Evolutionary conservation across 192 early-diverging fungal species (phyloP).

Genomic region (Backusella tarrabulga): DNA sequence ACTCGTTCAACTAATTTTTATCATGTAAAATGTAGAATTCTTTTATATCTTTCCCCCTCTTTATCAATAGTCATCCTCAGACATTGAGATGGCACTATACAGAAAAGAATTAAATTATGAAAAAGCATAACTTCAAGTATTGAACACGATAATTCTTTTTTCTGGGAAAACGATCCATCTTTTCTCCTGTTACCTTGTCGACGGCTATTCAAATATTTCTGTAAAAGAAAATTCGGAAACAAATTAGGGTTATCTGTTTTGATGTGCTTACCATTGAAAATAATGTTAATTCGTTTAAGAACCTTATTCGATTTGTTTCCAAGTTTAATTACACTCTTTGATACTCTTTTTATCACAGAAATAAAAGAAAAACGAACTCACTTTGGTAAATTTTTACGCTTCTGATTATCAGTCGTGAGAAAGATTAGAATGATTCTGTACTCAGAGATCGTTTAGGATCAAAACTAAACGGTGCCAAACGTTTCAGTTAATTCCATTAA

Average conservation of each 20-base stretch:
- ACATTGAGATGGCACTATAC: background rate
- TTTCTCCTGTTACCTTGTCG: background rate
- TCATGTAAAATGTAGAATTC: background rate
- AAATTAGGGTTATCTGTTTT: background rate
- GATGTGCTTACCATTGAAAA: background rate
- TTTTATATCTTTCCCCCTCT: background rate
- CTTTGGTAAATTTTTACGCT: background rate
- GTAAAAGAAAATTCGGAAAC: background rate
- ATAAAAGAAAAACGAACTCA: background rate
- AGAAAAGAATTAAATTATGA: background rate
- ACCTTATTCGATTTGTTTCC: background rate
- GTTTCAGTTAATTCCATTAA: background rate
- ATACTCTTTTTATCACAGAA: background rate
- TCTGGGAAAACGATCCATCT: background rate
- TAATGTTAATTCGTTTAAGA: background rate
- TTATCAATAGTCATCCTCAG: background rate
- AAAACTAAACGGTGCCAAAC: background rate
- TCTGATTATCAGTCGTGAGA: background rate
- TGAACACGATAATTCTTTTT: background rate
- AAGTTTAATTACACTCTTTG: background rate
- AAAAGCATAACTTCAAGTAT: background rate
- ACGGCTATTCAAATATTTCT: background rate
- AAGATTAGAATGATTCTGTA: background rate
- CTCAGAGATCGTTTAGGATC: background rate
- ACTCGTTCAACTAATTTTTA: background rate